phyloP scores from a whole-genome alignment of 148 eudicot species.

The Rhododendron simsii region DNA sequence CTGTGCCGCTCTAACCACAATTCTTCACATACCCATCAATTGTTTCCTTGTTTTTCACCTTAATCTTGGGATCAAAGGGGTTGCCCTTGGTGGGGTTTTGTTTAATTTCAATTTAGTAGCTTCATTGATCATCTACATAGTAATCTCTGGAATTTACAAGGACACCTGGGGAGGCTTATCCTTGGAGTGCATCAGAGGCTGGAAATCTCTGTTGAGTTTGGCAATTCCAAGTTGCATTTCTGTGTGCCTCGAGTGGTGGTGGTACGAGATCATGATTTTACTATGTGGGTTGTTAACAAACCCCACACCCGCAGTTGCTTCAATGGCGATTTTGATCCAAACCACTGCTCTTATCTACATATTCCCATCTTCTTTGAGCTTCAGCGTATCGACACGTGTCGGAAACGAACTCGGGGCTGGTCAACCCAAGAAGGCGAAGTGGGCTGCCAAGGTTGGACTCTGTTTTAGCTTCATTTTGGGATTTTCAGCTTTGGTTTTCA shows the following conservation, averaged over 20 bases:
- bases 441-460: conserved; percentile 55
- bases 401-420: conserved; percentile 67
- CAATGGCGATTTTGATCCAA: conserved; percentile 78
- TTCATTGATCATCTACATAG: conserved; percentile 25
- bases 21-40: conserved; percentile 42
- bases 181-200: conserved; percentile 36
- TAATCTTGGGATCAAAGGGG: conserved; percentile 31
- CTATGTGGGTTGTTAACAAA: conserved; percentile 52
- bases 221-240: conserved; percentile 73
- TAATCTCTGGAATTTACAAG: conserved; percentile 29
- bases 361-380: conserved; percentile 70
- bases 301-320: conserved; percentile 61
- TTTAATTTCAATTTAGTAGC: conserved; percentile 36
- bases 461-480: conserved; percentile 52
- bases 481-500: conserved; percentile 39
- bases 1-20: conserved; percentile 33
- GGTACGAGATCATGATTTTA: conserved; percentile 85
- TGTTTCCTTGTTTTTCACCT: conserved; percentile 30
- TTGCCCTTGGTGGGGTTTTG: conserved; percentile 38
- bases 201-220: conserved; percentile 34
- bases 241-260: conserved; percentile 91
- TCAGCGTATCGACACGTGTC: conserved; percentile 64
- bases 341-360: conserved; percentile 67
- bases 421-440: conserved; percentile 47
- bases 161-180: conserved; percentile 39